Percentiles rank a stretch among this genome's conserved stretches.
Conservation (phyloP, 2,329 filamentous ascomycete genomes). For the Alternaria rosae region DNA sequence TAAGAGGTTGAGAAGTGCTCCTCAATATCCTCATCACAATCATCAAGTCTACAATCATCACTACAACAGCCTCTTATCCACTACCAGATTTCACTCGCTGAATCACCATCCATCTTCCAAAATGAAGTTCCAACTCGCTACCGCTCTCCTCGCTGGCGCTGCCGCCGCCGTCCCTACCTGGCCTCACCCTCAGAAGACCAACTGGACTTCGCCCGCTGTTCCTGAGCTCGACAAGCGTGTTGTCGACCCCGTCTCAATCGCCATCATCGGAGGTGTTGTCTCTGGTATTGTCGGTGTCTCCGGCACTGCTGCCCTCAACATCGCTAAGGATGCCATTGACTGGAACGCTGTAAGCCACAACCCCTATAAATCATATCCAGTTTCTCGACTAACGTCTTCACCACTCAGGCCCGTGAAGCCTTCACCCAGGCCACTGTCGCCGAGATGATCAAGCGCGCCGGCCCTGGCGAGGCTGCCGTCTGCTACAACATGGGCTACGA, state of each 20-base stretch:
- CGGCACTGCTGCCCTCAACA: background rate
- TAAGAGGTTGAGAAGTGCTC: background rate
- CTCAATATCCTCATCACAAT: background rate
- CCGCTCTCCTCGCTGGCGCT: background rate
- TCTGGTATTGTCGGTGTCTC: background rate
- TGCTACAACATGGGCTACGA: slow-evolving; percentile 3
- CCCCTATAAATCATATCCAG: background rate
- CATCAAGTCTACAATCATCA: background rate
- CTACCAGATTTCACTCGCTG: background rate
- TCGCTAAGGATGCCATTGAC: background rate
- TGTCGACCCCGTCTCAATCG: background rate
- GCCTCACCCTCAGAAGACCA: background rate
- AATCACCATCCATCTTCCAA: background rate
- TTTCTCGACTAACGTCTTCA: background rate
- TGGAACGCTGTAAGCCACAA: background rate
- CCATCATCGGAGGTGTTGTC: background rate
- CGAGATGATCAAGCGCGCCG: background rate
- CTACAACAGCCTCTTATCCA: background rate
- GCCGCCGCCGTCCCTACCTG: background rate
- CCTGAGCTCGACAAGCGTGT: background rate
- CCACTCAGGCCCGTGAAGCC: background rate
- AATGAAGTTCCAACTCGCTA: background rate
- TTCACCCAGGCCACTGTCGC: background rate
- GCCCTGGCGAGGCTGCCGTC: background rate
- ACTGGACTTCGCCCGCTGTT: background rate